Evolutionary conservation across 139 green algal genomes (phyloP).

Genomic region (Coelastrella sp.): DNA sequence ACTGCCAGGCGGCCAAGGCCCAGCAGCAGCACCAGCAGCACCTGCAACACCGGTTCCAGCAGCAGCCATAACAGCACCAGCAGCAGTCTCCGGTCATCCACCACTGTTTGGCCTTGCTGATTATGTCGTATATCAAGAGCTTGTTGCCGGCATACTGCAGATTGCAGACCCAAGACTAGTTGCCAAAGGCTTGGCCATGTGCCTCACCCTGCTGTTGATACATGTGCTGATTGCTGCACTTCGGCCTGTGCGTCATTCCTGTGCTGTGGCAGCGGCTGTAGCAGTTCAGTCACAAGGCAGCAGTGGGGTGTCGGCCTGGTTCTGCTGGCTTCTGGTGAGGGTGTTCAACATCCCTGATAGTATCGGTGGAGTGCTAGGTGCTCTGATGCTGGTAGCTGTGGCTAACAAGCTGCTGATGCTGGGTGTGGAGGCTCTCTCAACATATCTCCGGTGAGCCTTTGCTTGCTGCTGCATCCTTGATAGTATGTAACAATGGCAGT

Average conservation of each 20-base stretch:
- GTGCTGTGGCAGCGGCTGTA: background rate
- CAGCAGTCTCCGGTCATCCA: background rate
- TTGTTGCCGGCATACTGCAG: constrained; percentile 23
- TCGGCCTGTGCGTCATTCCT: background rate
- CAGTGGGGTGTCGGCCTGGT: background rate
- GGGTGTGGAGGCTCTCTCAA: constrained; percentile 3
- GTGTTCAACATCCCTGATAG: constrained; percentile 24
- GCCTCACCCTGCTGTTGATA: constrained; percentile 11
- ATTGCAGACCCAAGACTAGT: constrained; percentile 10
- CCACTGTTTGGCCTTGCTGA: constrained; percentile 28
- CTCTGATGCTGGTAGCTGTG: constrained; percentile 31
- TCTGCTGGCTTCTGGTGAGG: constrained; percentile 32
- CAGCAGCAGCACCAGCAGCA: background rate
- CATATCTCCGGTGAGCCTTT: constrained; percentile 14
- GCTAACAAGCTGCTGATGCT: constrained; percentile 38
- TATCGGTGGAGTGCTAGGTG: constrained; percentile 11
- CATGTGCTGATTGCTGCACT: constrained; percentile 2
- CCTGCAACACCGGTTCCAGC: background rate
- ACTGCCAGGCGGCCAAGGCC: background rate
- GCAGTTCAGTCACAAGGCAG: background rate
- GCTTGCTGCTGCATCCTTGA: background rate
- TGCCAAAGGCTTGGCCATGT: constrained; percentile 38
- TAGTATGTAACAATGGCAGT: too few species aligned
- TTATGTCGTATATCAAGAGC: constrained; percentile 35
- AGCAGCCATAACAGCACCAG: background rate